Percentiles rank a stretch among this genome's conserved stretches.
These are phyloP conservation scores for Sanghuangporus sanghuang DNA, from an alignment of 1,284 basidiomycete genomes.

Conservation along the genomic window DNA sequence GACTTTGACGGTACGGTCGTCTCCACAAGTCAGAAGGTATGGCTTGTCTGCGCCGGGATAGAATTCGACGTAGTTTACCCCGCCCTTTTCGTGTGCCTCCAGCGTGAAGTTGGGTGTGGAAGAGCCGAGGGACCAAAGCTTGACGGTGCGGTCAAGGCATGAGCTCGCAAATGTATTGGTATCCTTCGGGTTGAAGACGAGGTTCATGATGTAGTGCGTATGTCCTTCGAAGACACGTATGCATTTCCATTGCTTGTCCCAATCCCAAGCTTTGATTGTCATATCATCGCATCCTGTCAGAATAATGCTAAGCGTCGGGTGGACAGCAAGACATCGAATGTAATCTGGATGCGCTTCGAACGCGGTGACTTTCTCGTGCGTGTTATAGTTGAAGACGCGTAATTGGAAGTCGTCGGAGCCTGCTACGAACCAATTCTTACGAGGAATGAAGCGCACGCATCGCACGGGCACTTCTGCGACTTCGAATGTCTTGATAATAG, in stretches of 20 bases:
- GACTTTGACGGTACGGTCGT: constrained; percentile 96
- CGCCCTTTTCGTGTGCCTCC: constrained; percentile 98
- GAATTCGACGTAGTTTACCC: constrained; percentile 99
- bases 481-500: constrained; percentile 94
- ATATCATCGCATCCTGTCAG: constrained; percentile 98
- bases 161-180: constrained; percentile 94
- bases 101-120: constrained; percentile 89
- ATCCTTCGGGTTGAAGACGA: constrained; percentile 98
- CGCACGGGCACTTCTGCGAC: constrained; percentile 97
- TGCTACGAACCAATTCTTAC: constrained; percentile 97
- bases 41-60: constrained; percentile 98
- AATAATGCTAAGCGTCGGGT: constrained; percentile 89
- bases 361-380: constrained; percentile 91
- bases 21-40: constrained; percentile 94
- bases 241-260: constrained; percentile 98
- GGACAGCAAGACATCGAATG: constrained; percentile 94
- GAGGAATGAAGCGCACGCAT: constrained; percentile 94
- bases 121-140: constrained; percentile 92
- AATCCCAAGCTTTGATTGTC: constrained; percentile 99
- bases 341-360: constrained; percentile 99
- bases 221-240: constrained; percentile 98
- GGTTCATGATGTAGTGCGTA: constrained; percentile 99
- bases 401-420: constrained; percentile 99
- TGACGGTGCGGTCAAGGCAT: constrained; percentile 93
- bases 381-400: constrained; percentile 98